Percentiles rank a stretch among this genome's conserved stretches.
phyloP scores from a whole-genome alignment of 2,329 filamentous ascomycete genomes.

The Exophiala sp. region DNA sequence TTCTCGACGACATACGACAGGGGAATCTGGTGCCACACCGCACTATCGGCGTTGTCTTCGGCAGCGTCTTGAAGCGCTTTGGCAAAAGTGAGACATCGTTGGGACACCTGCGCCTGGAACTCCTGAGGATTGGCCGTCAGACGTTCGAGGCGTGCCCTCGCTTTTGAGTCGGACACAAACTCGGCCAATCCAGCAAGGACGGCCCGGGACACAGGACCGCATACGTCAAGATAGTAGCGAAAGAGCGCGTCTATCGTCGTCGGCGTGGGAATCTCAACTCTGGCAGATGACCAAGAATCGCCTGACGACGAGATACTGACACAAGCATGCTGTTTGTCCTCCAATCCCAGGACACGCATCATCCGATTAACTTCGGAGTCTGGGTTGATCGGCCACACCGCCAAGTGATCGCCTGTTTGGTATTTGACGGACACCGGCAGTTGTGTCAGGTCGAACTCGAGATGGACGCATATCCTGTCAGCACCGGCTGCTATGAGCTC shows the following conservation, averaged over 20 bases:
- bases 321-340: conserved; percentile 24
- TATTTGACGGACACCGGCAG: conserved; percentile 41
- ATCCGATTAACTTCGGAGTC: conserved; percentile 35
- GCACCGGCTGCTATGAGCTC: conserved; percentile 76
- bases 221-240: conserved; percentile 90
- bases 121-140: not conserved
- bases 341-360: conserved; percentile 31
- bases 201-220: conserved; percentile 84
- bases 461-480: conserved; percentile 46
- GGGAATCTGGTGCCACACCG: conserved; percentile 22
- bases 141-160: conserved; percentile 68
- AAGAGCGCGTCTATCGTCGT: conserved; percentile 83
- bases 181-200: conserved; percentile 75
- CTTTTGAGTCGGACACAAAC: conserved; percentile 69
- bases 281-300: conserved; percentile 32
- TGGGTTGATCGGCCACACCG: conserved; percentile 40
- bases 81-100: conserved; percentile 63
- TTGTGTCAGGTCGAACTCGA: conserved; percentile 39
- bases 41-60: conserved; percentile 51
- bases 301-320: conserved; percentile 46
- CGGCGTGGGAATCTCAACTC: conserved; percentile 80
- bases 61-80: conserved; percentile 76
- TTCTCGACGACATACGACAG: conserved; percentile 18
- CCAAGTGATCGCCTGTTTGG: conserved; percentile 42
- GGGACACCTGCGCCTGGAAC: not conserved